These are phyloP conservation scores for Aspergillus cavernicola DNA, from an alignment of 495 filamentous ascomycete genomes.

Conservation along the genomic window DNA sequence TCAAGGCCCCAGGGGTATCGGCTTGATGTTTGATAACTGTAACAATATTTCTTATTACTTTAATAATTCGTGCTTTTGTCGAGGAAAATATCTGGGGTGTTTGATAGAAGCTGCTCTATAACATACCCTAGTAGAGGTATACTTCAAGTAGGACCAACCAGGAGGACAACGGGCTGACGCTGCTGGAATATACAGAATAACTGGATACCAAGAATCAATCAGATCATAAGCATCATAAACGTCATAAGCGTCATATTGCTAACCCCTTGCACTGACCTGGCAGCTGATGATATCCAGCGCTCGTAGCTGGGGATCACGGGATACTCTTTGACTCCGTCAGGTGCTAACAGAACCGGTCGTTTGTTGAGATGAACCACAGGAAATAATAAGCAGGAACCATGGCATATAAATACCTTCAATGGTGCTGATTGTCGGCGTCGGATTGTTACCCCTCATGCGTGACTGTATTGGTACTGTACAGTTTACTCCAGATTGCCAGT, in stretches of 20 bases:
- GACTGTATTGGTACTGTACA: not conserved
- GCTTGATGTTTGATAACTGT: constrained; percentile 13
- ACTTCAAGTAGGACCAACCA: not conserved
- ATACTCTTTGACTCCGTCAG: not conserved
- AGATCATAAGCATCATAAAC: constrained; percentile 15
- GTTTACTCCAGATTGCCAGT: no score
- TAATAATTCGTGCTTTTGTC: not conserved
- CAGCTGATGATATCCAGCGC: constrained; percentile 9
- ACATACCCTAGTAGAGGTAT: not conserved
- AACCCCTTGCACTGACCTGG: constrained; percentile 13
- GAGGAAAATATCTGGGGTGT: no score
- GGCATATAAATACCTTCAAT: not conserved
- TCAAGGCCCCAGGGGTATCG: not conserved
- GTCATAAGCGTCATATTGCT: constrained; percentile 16
- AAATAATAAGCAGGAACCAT: not conserved
- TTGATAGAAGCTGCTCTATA: not conserved
- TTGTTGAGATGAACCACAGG: constrained; percentile 5
- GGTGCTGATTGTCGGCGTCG: not conserved
- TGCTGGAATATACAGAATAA: not conserved
- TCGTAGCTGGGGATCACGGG: constrained; percentile 13
- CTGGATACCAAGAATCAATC: not conserved
- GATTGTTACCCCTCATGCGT: constrained; percentile 1
- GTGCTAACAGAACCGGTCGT: constrained; percentile 12
- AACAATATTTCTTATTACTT: constrained; percentile 12
- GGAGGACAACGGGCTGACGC: not conserved